Percentiles rank a stretch among this genome's conserved stretches.
These are phyloP conservation scores for Paracoccidioides brasiliensis DNA, from an alignment of 2,329 filamentous ascomycete species.

Conservation along the genomic window DNA sequence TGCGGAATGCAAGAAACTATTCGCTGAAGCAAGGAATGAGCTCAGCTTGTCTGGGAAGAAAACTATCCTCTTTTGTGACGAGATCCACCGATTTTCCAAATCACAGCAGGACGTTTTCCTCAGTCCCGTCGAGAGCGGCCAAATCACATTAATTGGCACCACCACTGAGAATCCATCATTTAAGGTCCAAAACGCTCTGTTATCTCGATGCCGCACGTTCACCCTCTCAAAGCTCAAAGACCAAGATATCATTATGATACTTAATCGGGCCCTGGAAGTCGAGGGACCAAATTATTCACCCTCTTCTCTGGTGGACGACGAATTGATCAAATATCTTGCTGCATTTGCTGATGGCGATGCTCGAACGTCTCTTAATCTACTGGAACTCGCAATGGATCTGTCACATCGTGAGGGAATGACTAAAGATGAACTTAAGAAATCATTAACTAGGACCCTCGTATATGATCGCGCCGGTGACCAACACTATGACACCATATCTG, in stretches of 20 bases:
- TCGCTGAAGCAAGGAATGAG: slow-evolving; percentile 71
- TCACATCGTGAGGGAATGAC: slow-evolving; percentile 53
- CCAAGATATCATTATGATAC: slow-evolving; percentile 58
- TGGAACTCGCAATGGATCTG: slow-evolving; percentile 77
- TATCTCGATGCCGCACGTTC: slow-evolving; percentile 84
- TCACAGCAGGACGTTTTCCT: slow-evolving; percentile 91
- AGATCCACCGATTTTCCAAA: slow-evolving; percentile 87
- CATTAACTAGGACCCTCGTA: slow-evolving; percentile 81
- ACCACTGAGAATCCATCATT: slow-evolving; percentile 97
- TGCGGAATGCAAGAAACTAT: slow-evolving; percentile 83
- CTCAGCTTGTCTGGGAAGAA: slow-evolving; percentile 67
- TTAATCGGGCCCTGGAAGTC: slow-evolving; percentile 57
- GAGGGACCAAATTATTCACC: slow-evolving; percentile 43
- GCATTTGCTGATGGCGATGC: slow-evolving; percentile 87
- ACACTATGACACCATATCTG: slow-evolving; percentile 95
- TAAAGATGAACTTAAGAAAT: slow-evolving; percentile 62
- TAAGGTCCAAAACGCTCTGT: slow-evolving; percentile 73
- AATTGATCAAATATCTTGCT: slow-evolving; percentile 68
- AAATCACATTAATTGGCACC: slow-evolving; percentile 82
- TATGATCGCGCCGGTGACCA: slow-evolving; percentile 93
- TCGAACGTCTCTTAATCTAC: slow-evolving; percentile 77
- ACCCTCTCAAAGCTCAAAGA: slow-evolving; percentile 64
- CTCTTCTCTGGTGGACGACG: slow-evolving; percentile 53
- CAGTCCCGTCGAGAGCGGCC: slow-evolving; percentile 79
- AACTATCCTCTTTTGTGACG: slow-evolving; percentile 95